These are phyloP conservation scores for Phlyctochytrium planicorne DNA, from an alignment of 192 early-diverging fungal genomes.

Conservation along the genomic window DNA sequence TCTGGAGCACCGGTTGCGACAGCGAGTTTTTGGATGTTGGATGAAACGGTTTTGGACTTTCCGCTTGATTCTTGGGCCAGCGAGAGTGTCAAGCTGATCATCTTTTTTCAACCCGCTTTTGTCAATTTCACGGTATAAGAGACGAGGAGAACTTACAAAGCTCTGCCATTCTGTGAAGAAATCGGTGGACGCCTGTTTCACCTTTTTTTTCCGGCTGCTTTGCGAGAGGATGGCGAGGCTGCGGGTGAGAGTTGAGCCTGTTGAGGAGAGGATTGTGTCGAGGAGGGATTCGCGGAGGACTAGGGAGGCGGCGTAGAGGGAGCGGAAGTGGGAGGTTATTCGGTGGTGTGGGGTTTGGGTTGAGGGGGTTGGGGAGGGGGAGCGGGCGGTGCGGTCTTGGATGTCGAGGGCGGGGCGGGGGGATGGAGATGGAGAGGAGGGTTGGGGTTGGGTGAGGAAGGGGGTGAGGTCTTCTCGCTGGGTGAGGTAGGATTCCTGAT, in stretches of 20 bases:
- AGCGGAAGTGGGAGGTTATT: too few species aligned
- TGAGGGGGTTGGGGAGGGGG: too few species aligned
- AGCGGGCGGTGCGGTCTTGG: too few species aligned
- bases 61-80: conserved; percentile 33
- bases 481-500: too few species aligned
- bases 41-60: conserved; percentile 21
- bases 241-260: not conserved
- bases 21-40: conserved; percentile 49
- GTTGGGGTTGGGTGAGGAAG: too few species aligned
- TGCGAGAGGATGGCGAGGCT: not conserved
- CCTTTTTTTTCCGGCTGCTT: not conserved
- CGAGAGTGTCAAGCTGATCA: conserved; percentile 40
- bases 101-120: conserved; percentile 20
- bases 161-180: not conserved
- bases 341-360: too few species aligned
- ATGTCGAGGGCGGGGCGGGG: too few species aligned
- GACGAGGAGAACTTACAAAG: not conserved
- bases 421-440: too few species aligned
- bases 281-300: not conserved
- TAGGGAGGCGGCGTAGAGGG: too few species aligned
- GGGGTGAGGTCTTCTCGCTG: too few species aligned
- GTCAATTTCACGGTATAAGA: not conserved
- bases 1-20: conserved; percentile 53
- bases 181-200: not conserved
- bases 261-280: not conserved